These are phyloP conservation scores for Pseudogymnoascus sp. DNA, from an alignment of 2,329 filamentous ascomycete species.

Conservation along the genomic window DNA sequence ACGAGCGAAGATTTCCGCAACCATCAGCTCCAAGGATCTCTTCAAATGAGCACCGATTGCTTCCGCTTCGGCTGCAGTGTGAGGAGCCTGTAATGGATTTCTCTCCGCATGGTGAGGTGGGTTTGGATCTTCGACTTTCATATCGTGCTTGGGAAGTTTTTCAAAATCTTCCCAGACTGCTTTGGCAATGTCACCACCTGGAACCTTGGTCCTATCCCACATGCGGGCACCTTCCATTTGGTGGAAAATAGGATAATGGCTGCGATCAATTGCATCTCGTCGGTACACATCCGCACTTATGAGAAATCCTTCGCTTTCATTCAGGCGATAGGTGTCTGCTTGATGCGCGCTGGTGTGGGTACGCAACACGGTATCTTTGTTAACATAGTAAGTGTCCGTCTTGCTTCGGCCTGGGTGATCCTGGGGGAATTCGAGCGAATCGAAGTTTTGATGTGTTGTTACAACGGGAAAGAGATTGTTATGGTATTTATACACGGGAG, in stretches of 20 bases:
- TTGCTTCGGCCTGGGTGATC: conserved; percentile 82
- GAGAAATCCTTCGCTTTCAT: conserved; percentile 72
- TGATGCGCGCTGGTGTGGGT: conserved; percentile 96
- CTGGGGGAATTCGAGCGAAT: conserved; percentile 83
- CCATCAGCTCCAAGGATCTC: conserved; percentile 78
- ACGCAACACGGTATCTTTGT: conserved; percentile 71
- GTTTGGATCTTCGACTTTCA: conserved; percentile 77
- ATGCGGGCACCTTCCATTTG: conserved; percentile 95
- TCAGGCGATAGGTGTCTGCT: conserved; percentile 67
- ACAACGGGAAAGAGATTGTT: conserved; percentile 78
- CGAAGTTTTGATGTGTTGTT: conserved; percentile 81
- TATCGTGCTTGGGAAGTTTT: conserved; percentile 62
- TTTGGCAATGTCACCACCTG: conserved; percentile 51
- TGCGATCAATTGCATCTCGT: conserved; percentile 87
- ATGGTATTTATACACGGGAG: conserved; percentile 65
- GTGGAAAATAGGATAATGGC: conserved; percentile 95
- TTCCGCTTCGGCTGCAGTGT: conserved; percentile 66
- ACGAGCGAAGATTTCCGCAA: conserved; percentile 78
- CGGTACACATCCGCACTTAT: conserved; percentile 94
- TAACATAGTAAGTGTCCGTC: conserved; percentile 95
- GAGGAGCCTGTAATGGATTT: conserved; percentile 71
- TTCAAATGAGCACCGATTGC: conserved; percentile 82
- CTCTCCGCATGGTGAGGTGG: conserved; percentile 67
- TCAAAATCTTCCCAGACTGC: conserved; percentile 65
- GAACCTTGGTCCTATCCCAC: conserved; percentile 66